These are phyloP conservation scores for Drosera spatulata DNA, from an alignment of 179 eudicot genomes.

Conservation along the genomic window DNA sequence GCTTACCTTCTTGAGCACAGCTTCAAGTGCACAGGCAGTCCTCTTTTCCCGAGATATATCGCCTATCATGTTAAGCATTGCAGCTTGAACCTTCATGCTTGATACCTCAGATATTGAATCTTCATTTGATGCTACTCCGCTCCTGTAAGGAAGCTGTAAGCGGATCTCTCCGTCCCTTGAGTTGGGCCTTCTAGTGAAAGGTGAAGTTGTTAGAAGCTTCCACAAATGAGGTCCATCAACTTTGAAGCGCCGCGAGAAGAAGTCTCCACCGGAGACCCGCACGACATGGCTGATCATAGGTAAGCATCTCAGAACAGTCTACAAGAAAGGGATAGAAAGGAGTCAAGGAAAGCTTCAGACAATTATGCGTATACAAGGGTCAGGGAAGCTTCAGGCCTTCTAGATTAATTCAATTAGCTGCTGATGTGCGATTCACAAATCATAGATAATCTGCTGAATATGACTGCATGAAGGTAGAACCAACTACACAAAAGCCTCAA, in stretches of 20 bases:
- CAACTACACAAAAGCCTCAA: too few species aligned
- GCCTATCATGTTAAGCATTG: slow-evolving; percentile 72
- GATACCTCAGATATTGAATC: slow-evolving; percentile 54
- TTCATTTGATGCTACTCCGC: slow-evolving; percentile 31
- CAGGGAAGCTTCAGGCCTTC: too few species aligned
- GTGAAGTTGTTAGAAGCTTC: slow-evolving; percentile 74
- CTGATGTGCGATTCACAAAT: too few species aligned
- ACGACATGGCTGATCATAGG: slow-evolving; percentile 49
- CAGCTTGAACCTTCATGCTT: slow-evolving; percentile 64
- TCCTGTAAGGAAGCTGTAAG: slow-evolving; percentile 79
- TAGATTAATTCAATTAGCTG: too few species aligned
- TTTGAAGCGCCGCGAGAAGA: slow-evolving; percentile 80
- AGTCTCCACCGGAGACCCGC: slow-evolving; percentile 72
- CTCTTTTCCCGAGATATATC: slow-evolving; percentile 53
- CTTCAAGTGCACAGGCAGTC: slow-evolving; percentile 66
- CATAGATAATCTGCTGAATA: too few species aligned
- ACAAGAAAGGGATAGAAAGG: neutral
- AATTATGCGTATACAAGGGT: too few species aligned
- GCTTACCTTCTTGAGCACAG: slow-evolving; percentile 72
- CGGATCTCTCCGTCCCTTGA: slow-evolving; percentile 39
- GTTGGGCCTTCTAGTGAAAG: slow-evolving; percentile 43
- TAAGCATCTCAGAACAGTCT: slow-evolving; percentile 70
- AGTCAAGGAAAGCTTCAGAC: too few species aligned
- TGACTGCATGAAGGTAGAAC: too few species aligned
- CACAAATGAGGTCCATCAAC: slow-evolving; percentile 68